Evolutionary conservation across 2,329 filamentous ascomycete species (phyloP), one percentile per base, ranked within the genome.

Genomic region (Microascus cirrosus): DNA sequence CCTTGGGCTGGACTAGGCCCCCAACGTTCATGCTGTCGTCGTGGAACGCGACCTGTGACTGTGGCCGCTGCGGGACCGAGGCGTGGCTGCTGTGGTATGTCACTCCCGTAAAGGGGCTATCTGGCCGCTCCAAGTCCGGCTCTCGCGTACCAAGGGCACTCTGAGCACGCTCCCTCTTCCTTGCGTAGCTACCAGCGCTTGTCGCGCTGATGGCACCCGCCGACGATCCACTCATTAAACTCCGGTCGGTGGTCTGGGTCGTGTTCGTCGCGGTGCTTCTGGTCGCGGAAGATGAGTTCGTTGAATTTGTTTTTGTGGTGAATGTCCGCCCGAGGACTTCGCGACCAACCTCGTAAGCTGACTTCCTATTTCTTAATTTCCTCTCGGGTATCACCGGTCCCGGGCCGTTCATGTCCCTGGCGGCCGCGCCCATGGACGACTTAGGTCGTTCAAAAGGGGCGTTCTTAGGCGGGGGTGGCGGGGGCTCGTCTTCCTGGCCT

Each of bases 131-230:
- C 24, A 69, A 60, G 20, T 82, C 81, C 65, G 73, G 72, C 18
- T 82, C 83, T 25, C 81, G 78, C 58, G 80, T 77, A 48, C 82
- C 85, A 62, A 89, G 71, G 2, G 84, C 83, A 66, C 86, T 90
- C 62, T 83, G 82, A 18, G 86, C 78, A 61, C 85, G 68, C 63
- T 71, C 67, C 66, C 86, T 87, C 66, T 89, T 88, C 61, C 92
- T 84, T 34, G 91, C 92, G 62, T 95, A 83, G 71, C 93, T 97
- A 57, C 92, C 94, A 18, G 94, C 94, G 71, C 94, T 97, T 18
- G 94, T 97, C 55, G 91, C 89, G 69, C 93, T 97, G 71, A 96
- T 90, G 13, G 82, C 93, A 55, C 92, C 86, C 0, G 94, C 94
- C 57, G 94, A 97, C 56, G 83, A 80, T 2, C 93, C 94, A 69